Conservation (phyloP, 352 stramenopile genomes). For the Pythium aphanidermatum region DNA sequence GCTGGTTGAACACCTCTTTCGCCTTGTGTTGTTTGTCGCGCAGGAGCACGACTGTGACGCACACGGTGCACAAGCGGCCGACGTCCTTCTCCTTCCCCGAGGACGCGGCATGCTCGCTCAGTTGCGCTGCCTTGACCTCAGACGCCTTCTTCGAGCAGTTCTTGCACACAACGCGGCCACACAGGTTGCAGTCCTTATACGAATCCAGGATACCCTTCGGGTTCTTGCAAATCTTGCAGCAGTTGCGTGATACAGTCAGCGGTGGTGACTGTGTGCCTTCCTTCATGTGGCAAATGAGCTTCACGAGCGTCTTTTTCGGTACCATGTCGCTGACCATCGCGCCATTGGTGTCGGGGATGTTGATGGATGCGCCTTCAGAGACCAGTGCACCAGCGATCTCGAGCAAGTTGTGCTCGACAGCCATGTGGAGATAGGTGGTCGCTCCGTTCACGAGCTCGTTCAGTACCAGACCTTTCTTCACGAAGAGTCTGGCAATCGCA, state of each 20-base stretch:
- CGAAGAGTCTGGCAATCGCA: conserved; percentile 48
- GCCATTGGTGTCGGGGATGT: conserved; percentile 73
- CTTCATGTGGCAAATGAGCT: conserved; percentile 73
- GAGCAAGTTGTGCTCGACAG: conserved; percentile 52
- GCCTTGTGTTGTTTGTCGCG: conserved; percentile 70
- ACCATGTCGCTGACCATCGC: conserved; percentile 76
- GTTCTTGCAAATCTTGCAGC: conserved; percentile 82
- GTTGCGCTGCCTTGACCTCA: conserved; percentile 56
- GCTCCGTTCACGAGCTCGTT: conserved; percentile 70
- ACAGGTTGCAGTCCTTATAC: conserved; percentile 69
- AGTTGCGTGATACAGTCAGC: conserved; percentile 41
- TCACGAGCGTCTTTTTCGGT: conserved; percentile 65
- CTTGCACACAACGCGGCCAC: conserved; percentile 71
- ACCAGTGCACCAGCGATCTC: conserved; percentile 67
- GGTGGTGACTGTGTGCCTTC: conserved; percentile 66
- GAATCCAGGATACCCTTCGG: conserved; percentile 69
- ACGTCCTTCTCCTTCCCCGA: conserved; percentile 51
- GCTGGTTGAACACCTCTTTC: conserved; percentile 72
- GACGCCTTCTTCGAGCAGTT: conserved; percentile 75
- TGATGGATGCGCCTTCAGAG: conserved; percentile 71
- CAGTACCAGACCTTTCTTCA: conserved; percentile 38
- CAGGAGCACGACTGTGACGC: conserved; percentile 70
- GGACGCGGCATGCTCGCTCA: conserved; percentile 8
- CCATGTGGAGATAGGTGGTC: conserved; percentile 80
- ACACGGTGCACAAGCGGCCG: conserved; percentile 65